A percentile compares a stretch with the other conserved stretches of the same genome.
phyloP scores from a whole-genome alignment of 805 yeast genomes.

The Candida arabinofermentans region DNA sequence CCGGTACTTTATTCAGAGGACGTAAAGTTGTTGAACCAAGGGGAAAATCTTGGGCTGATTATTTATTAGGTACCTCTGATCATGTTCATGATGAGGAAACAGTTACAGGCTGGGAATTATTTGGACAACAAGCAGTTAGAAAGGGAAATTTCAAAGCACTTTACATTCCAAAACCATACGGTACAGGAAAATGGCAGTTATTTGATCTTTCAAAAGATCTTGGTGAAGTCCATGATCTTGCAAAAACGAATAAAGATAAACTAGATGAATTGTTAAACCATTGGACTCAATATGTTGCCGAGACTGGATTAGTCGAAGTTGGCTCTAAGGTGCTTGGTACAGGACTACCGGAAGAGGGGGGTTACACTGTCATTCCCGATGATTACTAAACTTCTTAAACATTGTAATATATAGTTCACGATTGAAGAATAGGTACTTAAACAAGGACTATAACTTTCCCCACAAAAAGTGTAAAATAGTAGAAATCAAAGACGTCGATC shows the following conservation, averaged over 20 bases:
- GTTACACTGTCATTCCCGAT: too few species aligned
- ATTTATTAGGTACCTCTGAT: constrained; percentile 28
- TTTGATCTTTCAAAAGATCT: constrained; percentile 36
- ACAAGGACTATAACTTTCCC: too few species aligned
- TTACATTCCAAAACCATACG: constrained; percentile 46
- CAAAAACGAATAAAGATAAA: constrained; percentile 32
- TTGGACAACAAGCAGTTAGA: constrained; percentile 54
- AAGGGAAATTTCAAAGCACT: constrained; percentile 46
- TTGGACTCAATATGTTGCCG: constrained; percentile 51
- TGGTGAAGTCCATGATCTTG: constrained; percentile 48
- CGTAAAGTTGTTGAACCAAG: constrained; percentile 40
- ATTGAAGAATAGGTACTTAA: too few species aligned
- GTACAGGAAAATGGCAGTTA: constrained; percentile 47
- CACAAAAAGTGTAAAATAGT: too few species aligned
- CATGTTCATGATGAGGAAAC: constrained; percentile 38
- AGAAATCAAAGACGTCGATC: too few species aligned
- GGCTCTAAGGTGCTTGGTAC: too few species aligned
- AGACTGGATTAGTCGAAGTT: constrained; percentile 45
- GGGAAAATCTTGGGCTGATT: constrained; percentile 44
- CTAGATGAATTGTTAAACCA: constrained; percentile 40
- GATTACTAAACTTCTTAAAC: too few species aligned
- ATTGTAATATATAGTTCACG: too few species aligned
- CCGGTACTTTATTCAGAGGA: constrained; percentile 38
- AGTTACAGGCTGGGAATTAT: constrained; percentile 54
- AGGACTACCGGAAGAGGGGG: too few species aligned